Conservation (phyloP, 2,329 filamentous ascomycete genomes). For the Calonectria ilicicola region DNA sequence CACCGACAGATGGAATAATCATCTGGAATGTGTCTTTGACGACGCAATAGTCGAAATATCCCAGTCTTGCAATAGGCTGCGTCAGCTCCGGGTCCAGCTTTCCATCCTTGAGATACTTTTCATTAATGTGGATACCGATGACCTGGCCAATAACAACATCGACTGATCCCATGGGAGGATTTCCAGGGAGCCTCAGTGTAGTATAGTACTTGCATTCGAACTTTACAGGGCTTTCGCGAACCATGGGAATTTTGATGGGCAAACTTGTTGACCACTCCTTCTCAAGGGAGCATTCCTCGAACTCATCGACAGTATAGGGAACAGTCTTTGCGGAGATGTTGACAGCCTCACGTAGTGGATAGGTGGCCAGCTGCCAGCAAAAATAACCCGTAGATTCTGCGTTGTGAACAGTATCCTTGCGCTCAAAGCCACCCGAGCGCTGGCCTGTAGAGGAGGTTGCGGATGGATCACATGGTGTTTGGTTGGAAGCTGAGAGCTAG, state of each 20-base stretch:
- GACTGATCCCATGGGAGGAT: conserved; percentile 15
- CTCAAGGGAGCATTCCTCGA: conserved; percentile 13
- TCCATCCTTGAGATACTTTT: conserved; percentile 1
- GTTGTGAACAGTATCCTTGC: conserved; percentile 19
- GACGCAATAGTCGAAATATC: conserved; percentile 17
- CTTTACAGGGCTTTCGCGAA: conserved; percentile 14
- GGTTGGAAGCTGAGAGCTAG: neutral
- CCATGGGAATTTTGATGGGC: conserved; percentile 9
- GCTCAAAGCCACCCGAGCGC: conserved; percentile 1
- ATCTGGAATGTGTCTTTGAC: conserved; percentile 15
- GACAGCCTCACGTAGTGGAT: conserved; percentile 13
- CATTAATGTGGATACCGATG: conserved; percentile 9
- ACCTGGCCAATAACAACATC: conserved; percentile 16
- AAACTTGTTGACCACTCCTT: conserved; percentile 10
- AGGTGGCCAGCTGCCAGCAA: conserved; percentile 19
- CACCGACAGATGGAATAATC: conserved; percentile 1
- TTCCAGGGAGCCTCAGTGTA: conserved; percentile 6
- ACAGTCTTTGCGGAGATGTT: conserved; percentile 17
- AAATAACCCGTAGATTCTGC: conserved; percentile 17
- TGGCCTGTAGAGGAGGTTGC: neutral
- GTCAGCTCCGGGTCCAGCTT: conserved; percentile 5
- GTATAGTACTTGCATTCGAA: conserved; percentile 20
- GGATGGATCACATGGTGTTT: neutral
- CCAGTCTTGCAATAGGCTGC: conserved; percentile 10
- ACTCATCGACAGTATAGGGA: conserved; percentile 13